These are phyloP conservation scores for Salix viminalis DNA, from an alignment of 345 rosid species.

Conservation along the genomic window DNA sequence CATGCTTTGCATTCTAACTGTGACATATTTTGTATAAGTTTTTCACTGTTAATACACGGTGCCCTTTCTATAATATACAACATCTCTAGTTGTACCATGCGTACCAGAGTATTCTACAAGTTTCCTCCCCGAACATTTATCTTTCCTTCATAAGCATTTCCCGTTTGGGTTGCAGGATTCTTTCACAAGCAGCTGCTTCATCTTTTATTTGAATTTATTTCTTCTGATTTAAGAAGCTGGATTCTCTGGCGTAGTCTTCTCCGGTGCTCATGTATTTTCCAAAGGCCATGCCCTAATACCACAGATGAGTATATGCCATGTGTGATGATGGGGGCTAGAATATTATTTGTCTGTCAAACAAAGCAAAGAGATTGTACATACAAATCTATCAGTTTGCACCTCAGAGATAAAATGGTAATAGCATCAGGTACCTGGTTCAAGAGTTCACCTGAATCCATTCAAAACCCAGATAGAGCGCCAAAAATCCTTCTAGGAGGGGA, in stretches of 20 bases:
- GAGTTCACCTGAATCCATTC: slow-evolving; percentile 83
- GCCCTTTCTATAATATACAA: background rate
- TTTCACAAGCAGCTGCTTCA: slow-evolving; percentile 7
- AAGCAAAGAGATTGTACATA: background rate
- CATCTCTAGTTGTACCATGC: background rate
- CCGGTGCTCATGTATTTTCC: slow-evolving; percentile 87
- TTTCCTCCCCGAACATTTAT: background rate
- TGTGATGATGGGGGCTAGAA: slow-evolving; percentile 80
- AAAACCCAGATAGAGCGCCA: slow-evolving; percentile 86
- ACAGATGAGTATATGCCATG: slow-evolving; percentile 87
- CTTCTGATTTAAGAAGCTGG: slow-evolving; percentile 50
- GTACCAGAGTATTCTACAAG: background rate
- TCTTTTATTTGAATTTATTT: slow-evolving; percentile 24
- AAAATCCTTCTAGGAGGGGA: slow-evolving; percentile 87
- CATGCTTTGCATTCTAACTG: background rate
- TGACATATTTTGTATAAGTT: background rate
- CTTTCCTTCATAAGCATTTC: background rate
- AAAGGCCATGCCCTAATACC: slow-evolving; percentile 81
- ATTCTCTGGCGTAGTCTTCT: slow-evolving; percentile 69
- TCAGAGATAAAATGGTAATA: background rate
- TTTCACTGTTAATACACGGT: background rate
- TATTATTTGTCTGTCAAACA: slow-evolving; percentile 65
- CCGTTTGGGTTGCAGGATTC: no score
- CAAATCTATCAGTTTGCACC: background rate
- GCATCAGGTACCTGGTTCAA: background rate